phyloP scores from a whole-genome alignment of 106 monocot genomes.

The Dioscorea dumetorum region DNA sequence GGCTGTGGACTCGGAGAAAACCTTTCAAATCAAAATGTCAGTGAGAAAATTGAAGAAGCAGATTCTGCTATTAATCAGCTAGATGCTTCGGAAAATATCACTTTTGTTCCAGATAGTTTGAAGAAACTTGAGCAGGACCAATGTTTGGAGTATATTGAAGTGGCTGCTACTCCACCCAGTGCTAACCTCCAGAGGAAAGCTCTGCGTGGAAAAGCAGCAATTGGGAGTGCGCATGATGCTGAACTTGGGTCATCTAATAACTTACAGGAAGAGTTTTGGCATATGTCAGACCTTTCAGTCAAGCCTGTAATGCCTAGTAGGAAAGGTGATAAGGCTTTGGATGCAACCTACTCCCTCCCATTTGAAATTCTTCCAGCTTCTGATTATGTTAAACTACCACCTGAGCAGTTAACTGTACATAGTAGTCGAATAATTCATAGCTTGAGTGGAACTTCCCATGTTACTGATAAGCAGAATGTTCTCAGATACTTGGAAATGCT shows the following conservation, averaged over 20 bases:
- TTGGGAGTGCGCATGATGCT: slow-evolving; percentile 4
- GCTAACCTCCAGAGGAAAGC: slow-evolving; percentile 25
- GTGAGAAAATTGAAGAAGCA: slow-evolving; percentile 28
- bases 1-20: slow-evolving; percentile 24
- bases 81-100: slow-evolving; percentile 16
- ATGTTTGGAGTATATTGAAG: slow-evolving; percentile 30
- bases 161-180: slow-evolving; percentile 40
- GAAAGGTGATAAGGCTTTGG: slow-evolving; percentile 64
- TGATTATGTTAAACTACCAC: slow-evolving; percentile 77
- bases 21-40: slow-evolving; percentile 8
- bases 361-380: slow-evolving; percentile 49
- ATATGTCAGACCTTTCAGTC: slow-evolving; percentile 74
- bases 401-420: slow-evolving; percentile 46
- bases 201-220: slow-evolving; percentile 22
- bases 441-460: slow-evolving; percentile 53
- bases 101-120: slow-evolving; percentile 12
- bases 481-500: slow-evolving; percentile 83
- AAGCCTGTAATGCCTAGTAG: slow-evolving; percentile 87
- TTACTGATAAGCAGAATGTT: slow-evolving; percentile 75
- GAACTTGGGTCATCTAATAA: slow-evolving; percentile 30
- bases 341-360: slow-evolving; percentile 38
- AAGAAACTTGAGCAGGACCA: slow-evolving; percentile 30
- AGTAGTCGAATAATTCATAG: slow-evolving; percentile 52
- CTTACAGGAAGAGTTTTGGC: slow-evolving; percentile 63
- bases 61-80: slow-evolving; percentile 16